Evolutionary conservation across 345 rosid genomes (phyloP).

Genomic region (Jatropha curcas): DNA sequence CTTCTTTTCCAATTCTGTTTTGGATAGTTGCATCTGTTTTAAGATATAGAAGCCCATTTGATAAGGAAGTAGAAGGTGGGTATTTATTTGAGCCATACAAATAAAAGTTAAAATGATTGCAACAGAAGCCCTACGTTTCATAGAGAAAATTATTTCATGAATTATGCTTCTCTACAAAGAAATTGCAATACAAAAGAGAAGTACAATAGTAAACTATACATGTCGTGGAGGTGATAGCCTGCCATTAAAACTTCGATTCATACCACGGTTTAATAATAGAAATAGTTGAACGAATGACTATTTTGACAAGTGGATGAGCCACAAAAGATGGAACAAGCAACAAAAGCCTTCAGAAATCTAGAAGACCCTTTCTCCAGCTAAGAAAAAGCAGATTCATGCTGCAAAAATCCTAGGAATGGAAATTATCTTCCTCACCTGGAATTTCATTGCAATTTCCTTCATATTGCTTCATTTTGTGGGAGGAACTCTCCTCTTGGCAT

Average conservation of each 20-base stretch:
- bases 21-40: slow-evolving; percentile 24
- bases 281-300: background rate
- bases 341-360: background rate
- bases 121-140: background rate
- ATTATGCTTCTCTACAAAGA: background rate
- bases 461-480: background rate
- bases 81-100: background rate
- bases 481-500: slow-evolving; percentile 5
- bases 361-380: background rate
- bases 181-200: too few species aligned
- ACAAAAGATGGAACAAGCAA: background rate
- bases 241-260: background rate
- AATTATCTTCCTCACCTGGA: slow-evolving; percentile 25
- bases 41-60: slow-evolving; percentile 17
- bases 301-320: background rate
- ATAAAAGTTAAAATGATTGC: background rate
- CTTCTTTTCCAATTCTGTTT: slow-evolving; percentile 25
- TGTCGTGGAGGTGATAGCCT: background rate
- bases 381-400: background rate
- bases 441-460: slow-evolving; percentile 26
- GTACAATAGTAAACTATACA: background rate
- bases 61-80: slow-evolving; percentile 8
- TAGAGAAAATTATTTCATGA: background rate
- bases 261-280: background rate
- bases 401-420: slow-evolving; percentile 3